Percentiles rank a stretch among this genome's conserved stretches.
phyloP scores from a whole-genome alignment of 768 basidiomycete genomes.

The Tulasnella sp. region DNA sequence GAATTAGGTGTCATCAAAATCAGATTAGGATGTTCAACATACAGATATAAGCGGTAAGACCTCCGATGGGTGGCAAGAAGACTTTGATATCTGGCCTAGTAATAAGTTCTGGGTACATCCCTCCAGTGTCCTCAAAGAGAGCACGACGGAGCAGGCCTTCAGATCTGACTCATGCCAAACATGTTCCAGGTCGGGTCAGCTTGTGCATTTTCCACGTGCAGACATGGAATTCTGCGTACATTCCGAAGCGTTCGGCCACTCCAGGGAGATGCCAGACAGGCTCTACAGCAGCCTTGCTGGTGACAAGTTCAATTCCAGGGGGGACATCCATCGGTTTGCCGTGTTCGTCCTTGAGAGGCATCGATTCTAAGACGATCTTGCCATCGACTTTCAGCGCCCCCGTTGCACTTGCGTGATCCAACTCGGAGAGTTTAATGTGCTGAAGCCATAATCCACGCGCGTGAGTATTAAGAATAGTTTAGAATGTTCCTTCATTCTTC shows the following conservation, averaged over 20 bases:
- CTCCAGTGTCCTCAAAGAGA: conserved; percentile 91
- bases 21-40: conserved; percentile 20
- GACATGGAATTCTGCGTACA: conserved; percentile 41
- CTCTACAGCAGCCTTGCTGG: conserved; percentile 92
- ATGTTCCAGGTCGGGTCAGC: neutral
- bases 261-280: conserved; percentile 95
- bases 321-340: conserved; percentile 45
- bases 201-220: neutral
- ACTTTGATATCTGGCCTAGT: conserved; percentile 93
- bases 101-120: conserved; percentile 92
- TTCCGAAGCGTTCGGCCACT: conserved; percentile 85
- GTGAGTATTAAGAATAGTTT: neutral
- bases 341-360: conserved; percentile 52
- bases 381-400: conserved; percentile 74
- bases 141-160: conserved; percentile 80
- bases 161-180: conserved; percentile 50
- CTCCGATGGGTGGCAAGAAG: conserved; percentile 91
- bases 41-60: conserved; percentile 88
- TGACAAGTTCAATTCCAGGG: conserved; percentile 76
- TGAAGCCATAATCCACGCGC: conserved; percentile 24
- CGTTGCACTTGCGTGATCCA: conserved; percentile 68
- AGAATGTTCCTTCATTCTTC: neutral
- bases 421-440: conserved; percentile 88
- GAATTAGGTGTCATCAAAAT: neutral
- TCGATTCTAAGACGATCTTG: conserved; percentile 63